These are phyloP conservation scores for Beauveria sp. DNA, from an alignment of 2,329 filamentous ascomycete species.

Conservation along the genomic window DNA sequence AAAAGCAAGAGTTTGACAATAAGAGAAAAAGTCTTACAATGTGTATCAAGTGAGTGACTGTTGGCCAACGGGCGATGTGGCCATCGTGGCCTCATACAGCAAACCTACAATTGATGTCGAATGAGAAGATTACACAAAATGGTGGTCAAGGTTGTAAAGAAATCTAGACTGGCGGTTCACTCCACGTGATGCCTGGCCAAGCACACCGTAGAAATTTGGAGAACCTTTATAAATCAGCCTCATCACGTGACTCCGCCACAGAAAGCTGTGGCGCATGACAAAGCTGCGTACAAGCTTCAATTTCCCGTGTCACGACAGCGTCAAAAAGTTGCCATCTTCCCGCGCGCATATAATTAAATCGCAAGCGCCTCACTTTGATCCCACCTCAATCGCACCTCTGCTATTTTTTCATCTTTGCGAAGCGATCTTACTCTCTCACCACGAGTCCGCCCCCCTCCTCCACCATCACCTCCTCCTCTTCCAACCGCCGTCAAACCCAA, in stretches of 20 bases:
- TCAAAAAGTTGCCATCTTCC: neutral
- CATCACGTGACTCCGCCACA: slow-evolving; percentile 7
- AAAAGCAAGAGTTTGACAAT: neutral
- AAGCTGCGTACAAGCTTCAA: slow-evolving; percentile 1
- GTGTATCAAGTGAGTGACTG: neutral
- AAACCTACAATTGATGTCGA: neutral
- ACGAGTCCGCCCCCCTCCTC: too few relatives aligned
- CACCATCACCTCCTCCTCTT: neutral
- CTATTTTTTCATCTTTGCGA: too few relatives aligned
- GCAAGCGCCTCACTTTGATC: neutral
- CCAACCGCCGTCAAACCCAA: neutral
- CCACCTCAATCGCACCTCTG: too few relatives aligned
- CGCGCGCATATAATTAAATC: neutral
- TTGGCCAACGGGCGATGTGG: neutral
- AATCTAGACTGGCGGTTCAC: neutral
- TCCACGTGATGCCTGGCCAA: neutral
- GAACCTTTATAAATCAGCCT: slow-evolving; percentile 3
- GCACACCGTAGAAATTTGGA: neutral
- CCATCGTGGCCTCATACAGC: too few relatives aligned
- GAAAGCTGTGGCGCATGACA: neutral
- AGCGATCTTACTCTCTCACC: too few relatives aligned
- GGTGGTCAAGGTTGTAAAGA: neutral
- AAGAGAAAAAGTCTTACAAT: neutral
- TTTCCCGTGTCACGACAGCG: neutral
- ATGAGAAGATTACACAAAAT: neutral